Conservation (phyloP, 164 flowering plant species). For the Paratinospora sagittata region DNA sequence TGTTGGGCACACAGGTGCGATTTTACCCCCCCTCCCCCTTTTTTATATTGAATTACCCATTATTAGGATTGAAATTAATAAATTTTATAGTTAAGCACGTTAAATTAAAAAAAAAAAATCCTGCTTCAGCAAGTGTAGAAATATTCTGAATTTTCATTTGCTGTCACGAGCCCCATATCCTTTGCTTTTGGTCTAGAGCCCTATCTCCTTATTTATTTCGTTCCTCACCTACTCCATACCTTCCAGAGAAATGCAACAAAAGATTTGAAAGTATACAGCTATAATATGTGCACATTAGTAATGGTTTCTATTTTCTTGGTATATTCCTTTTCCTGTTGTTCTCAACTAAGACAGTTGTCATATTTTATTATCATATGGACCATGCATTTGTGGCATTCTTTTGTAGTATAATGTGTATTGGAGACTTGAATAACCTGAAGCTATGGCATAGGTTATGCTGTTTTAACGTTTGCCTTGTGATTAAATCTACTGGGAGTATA, state of each 20-base stretch:
- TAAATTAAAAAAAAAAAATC: not conserved
- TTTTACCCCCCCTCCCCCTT: not conserved
- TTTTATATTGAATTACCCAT: not conserved
- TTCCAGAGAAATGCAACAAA: too few species aligned
- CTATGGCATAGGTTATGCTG: too few species aligned
- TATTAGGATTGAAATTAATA: not conserved
- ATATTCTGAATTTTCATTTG: not conserved
- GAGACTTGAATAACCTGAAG: too few species aligned
- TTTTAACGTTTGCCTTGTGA: too few species aligned
- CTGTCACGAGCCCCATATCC: not conserved
- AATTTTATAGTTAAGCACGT: not conserved
- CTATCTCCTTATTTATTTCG: not conserved
- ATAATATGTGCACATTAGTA: too few species aligned
- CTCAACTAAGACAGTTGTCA: too few species aligned
- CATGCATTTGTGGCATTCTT: too few species aligned
- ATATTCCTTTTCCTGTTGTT: not conserved
- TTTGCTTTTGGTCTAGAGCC: not conserved
- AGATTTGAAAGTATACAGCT: too few species aligned
- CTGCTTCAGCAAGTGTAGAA: not conserved
- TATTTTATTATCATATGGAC: too few species aligned
- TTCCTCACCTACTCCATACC: too few species aligned
- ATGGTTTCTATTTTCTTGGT: not conserved
- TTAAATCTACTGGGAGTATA: too few species aligned
- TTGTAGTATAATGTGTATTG: too few species aligned
- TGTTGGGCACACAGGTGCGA: slow-evolving; percentile 77